phyloP scores from a whole-genome alignment of 1,284 basidiomycete species.

The Austroboletus novae-zelandiae region DNA sequence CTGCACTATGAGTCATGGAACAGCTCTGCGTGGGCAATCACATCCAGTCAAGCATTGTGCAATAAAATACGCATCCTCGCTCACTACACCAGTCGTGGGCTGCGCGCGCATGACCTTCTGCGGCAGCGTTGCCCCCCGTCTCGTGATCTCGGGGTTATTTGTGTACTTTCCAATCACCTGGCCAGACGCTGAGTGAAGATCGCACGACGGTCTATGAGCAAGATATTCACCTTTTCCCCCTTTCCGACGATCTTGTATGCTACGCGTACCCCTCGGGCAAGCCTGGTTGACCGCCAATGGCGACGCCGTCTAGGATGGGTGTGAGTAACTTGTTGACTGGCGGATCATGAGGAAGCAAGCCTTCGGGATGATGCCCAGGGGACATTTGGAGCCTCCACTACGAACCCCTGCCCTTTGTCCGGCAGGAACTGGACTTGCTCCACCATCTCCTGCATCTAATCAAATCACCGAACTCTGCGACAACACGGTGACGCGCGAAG shows the following conservation, averaged over 20 bases:
- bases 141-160: constrained; percentile 38
- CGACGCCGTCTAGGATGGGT: constrained; percentile 38
- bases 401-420: no score
- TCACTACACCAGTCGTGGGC: neutral
- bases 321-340: no score
- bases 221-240: constrained; percentile 45
- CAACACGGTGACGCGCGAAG: no score
- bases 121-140: neutral
- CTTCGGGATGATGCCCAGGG: constrained; percentile 38
- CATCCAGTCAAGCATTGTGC: neutral
- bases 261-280: constrained; percentile 39
- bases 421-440: no score
- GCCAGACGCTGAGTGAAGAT: neutral
- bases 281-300: constrained; percentile 41
- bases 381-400: constrained; percentile 40
- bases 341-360: constrained; percentile 17
- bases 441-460: no score
- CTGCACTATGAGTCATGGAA: no score
- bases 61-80: neutral
- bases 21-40: neutral
- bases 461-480: no score
- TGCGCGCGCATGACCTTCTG: neutral
- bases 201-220: neutral
- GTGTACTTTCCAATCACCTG: constrained; percentile 51
- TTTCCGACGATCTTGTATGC: constrained; percentile 55